These are phyloP conservation scores for Zea mays DNA, from an alignment of 176 grass and related monocot species.

Conservation along the genomic window DNA sequence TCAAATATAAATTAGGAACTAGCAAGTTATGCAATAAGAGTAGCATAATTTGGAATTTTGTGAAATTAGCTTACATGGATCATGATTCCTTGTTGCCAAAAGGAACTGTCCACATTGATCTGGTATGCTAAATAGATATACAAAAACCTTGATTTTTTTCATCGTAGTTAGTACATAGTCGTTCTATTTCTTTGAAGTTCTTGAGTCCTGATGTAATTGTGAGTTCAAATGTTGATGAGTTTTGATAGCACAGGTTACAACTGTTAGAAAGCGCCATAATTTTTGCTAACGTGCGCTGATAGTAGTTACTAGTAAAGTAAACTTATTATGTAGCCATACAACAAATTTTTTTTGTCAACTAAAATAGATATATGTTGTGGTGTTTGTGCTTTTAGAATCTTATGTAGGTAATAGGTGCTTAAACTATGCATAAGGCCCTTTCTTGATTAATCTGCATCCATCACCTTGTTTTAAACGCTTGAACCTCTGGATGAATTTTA, in stretches of 20 bases:
- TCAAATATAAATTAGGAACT: background rate
- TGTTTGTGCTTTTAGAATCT: too few relatives aligned
- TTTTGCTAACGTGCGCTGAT: background rate
- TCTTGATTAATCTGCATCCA: background rate
- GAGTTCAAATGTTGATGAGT: background rate
- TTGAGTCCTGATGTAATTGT: background rate
- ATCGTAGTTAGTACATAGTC: background rate
- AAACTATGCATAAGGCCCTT: background rate
- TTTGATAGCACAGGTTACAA: background rate
- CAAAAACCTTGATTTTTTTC: background rate
- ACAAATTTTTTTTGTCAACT: background rate
- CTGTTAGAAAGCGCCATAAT: background rate
- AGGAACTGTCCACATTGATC: background rate
- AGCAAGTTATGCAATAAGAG: background rate
- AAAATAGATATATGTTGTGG: background rate
- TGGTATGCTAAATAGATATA: background rate
- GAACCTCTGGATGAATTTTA: background rate
- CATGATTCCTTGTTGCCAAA: background rate
- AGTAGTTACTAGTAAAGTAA: too few relatives aligned
- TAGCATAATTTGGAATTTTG: background rate
- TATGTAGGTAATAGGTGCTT: background rate
- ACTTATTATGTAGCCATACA: background rate
- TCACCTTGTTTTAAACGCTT: background rate
- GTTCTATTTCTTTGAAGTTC: constrained; percentile 18
- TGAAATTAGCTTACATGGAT: background rate